Base-by-base conservation (phyloP, 2,329 filamentous ascomycete genomes). In the Fusarium transvaalense region DNA sequence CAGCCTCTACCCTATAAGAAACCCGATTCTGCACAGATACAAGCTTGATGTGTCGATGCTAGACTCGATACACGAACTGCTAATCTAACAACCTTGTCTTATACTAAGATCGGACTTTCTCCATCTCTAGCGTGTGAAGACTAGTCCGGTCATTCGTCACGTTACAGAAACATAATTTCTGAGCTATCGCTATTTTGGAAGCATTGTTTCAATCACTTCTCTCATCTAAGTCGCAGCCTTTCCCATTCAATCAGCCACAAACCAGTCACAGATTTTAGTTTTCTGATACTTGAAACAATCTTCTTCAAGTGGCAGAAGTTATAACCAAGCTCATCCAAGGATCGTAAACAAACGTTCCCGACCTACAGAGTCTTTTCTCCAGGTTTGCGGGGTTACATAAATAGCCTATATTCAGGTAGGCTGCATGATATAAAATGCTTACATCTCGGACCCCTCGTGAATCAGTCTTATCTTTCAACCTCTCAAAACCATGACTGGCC, bases 341-440 rank as follows among this genome's bases (percentile, higher is more conserved):
- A 29, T 45, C 8, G 8, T 10, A 29, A 14, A 19, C n/a, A 6
- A 14, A 31, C 8, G 6, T 45, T 45, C 27, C 12, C 17, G 5
- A 10, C 13, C 15, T n/a, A 6, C 4, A 27, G 17, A 17, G n/a
- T 12, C 13, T 45, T 6, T 25, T 29, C 9, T 19, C 6, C 6
- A 29, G 27, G 17, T 19, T 19, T 29, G 42, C 42, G 42, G 42
- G 42, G 42, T 45, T n/a, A 14, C 17, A 19, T 19, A 31, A 45
- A 45, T 45, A 45, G 42, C 25, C 42, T 45, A 31, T 45, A 45
- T 45, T 21, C 42, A 45, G 6, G 27, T 19, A 21, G 13, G 34
- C 23, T 29, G 23, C 8, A 19, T 29, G 3, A 9, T 21, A 39
- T 17, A 51, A 39, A 38, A 13, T 19, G 15, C 17, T 38, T 12